Conservation (phyloP, 139 green algal species). For the Chlorella sp. region DNA sequence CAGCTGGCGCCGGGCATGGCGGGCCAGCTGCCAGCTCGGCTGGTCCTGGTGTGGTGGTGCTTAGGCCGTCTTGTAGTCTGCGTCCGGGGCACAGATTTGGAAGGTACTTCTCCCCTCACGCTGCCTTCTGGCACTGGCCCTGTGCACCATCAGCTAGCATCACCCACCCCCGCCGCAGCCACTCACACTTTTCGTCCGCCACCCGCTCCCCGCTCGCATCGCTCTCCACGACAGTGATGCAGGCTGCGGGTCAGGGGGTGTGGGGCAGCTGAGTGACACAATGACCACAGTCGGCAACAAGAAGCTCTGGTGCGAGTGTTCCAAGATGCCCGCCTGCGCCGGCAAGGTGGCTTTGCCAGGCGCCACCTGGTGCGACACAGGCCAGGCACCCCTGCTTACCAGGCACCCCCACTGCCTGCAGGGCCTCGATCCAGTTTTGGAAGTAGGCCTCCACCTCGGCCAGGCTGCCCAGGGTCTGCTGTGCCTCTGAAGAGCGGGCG, state of each 20-base stretch:
- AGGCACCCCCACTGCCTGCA: conserved; percentile 8
- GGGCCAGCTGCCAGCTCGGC: too few relatives aligned
- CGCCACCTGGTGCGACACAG: too few relatives aligned
- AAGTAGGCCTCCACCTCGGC: background rate
- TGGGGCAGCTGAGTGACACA: background rate
- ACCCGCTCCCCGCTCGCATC: background rate
- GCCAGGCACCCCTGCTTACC: background rate
- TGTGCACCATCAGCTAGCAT: too few relatives aligned
- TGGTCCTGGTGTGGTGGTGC: too few relatives aligned
- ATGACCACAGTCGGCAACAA: too few relatives aligned
- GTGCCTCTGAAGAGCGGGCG: conserved; percentile 1
- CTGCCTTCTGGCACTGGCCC: too few relatives aligned
- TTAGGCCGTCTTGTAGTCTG: too few relatives aligned
- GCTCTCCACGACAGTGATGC: conserved; percentile 10
- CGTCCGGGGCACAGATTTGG: too few relatives aligned
- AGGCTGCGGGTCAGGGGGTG: background rate
- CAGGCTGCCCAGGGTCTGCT: conserved; percentile 1
- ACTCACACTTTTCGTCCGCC: conserved; percentile 3
- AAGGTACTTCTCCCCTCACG: too few relatives aligned
- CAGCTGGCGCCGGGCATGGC: too few relatives aligned
- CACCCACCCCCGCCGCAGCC: background rate
- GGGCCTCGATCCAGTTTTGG: background rate
- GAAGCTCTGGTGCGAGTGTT: background rate
- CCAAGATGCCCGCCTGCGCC: background rate
- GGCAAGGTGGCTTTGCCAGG: background rate